Percentiles rank a stretch among this genome's conserved stretches.
These are phyloP conservation scores for Hyaloperonospora arabidopsidis DNA, from an alignment of 352 stramenopile species.

Conservation along the genomic window DNA sequence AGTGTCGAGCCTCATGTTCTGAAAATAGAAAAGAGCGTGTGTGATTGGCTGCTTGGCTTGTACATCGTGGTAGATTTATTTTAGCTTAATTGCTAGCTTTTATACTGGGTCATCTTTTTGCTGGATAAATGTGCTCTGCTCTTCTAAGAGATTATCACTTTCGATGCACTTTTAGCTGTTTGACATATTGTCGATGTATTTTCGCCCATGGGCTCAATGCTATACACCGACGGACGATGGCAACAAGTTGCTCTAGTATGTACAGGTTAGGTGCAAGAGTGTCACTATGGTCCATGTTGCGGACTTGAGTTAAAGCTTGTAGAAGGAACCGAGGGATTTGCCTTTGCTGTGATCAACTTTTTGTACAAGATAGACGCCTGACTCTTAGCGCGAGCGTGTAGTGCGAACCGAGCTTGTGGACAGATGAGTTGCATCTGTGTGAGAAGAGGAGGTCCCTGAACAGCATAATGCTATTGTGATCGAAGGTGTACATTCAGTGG, in stretches of 20 bases:
- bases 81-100: too few species aligned
- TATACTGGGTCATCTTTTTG: too few species aligned
- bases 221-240: constrained; percentile 78
- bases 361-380: constrained; percentile 80
- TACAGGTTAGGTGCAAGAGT: constrained; percentile 84
- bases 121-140: too few species aligned
- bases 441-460: constrained; percentile 81
- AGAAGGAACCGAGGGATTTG: constrained; percentile 25
- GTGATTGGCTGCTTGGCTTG: too few species aligned
- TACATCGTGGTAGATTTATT: too few species aligned
- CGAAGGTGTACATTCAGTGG: constrained; percentile 53
- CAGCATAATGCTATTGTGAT: constrained; percentile 68
- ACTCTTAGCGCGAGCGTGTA: constrained; percentile 74
- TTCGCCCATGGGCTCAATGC: too few species aligned
- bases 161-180: too few species aligned
- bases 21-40: too few species aligned
- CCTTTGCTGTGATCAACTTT: constrained; percentile 59
- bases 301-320: constrained; percentile 37
- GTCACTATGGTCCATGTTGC: constrained; percentile 83
- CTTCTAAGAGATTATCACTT: too few species aligned
- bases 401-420: constrained; percentile 41
- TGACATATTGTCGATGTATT: too few species aligned
- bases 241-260: constrained; percentile 63
- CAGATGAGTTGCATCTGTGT: constrained; percentile 23
- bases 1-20: too few species aligned